Evolutionary conservation across 2,329 filamentous ascomycete genomes (phyloP), one percentile per base, ranked within the genome.

Genomic region (Penicillium rolfsii): DNA sequence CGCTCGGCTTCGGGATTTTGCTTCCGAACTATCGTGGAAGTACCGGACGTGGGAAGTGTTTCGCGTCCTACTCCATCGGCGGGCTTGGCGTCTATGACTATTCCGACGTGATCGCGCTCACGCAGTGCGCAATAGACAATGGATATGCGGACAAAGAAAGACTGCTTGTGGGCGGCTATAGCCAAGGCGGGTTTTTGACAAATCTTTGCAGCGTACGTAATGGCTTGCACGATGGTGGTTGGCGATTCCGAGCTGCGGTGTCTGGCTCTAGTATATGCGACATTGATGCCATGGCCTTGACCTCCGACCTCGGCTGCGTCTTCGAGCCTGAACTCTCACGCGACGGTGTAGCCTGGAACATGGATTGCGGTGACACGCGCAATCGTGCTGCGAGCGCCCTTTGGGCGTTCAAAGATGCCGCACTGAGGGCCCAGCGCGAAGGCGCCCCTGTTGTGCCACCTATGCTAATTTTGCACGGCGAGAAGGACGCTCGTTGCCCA

Each of bases 21-120:
- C 56, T 57, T 30, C 65, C 63, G 19, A 67, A 67, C 55, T 67
- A 66, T 53, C 63, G 64, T 38, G 65, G 65, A 41, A 62, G 65
- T 46, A 65, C 55, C 12, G 61, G 63, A 16, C 63, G 63, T 28
- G 63, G 65, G n/a, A 38, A 62, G 45, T n/a, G 43, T 24, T 64
- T 64, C 48, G 59, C 57, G 11, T 53, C 58, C 16, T 61, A 64
- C 36, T 58, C 61, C 26, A 45, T 58, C 36, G 63, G 63, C 19
- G 59, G 54, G 24, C 50, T 61, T 8, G 65, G 65, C 22, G 33
- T 52, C 6, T 56, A 62, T 49, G 65, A 64, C 38, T 62, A 64
- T 50, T 41, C 55, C 5, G 63, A 65, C 35, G 50, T 64, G 45
- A 62, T 67, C 50, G 52, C 58, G 38, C 49, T 63, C 48, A 59